Base-by-base conservation (phyloP, 2,329 filamentous ascomycete genomes). In the Fusarium sp. region DNA sequence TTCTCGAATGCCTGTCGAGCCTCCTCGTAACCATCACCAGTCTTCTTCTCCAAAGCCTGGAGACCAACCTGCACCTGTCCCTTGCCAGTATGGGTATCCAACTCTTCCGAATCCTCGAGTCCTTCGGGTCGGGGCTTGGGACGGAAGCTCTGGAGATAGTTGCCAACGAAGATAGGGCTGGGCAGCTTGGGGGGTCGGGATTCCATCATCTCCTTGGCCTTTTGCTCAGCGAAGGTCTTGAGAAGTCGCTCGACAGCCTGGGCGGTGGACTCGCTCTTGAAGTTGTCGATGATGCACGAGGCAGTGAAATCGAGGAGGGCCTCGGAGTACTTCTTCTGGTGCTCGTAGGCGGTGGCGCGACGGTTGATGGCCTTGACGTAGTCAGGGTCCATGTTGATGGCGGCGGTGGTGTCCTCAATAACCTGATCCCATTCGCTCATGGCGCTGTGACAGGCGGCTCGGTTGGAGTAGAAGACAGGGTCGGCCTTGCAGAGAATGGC, bases 81-180 rank as follows among this genome's bases (percentile, higher is more conserved):
- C 83, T 92, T 92, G 73, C 94, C 95, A 45, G 89, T 92, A 45
- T 91, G 89, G 72, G 94, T 89, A 41, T 88, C 81, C 48, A 97
- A 80, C 70, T 97, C 93, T n/a, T 85, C 89, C 9, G 89, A 86
- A 71, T 96, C 93, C 62, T 95, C 94, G 52, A 99, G 84, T 14
- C 93, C 95, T 65, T 85, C 88, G 6, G 96, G 95, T 3, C 93
- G 87, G 47, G 89, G 85, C 83, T 92, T 92, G 61, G 90, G 85
- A 63, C 96, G 92, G 91, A 99, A 99, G 83, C 95, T 98, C 83
- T 98, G 95, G 32, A 99, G 90, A 81, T 99, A 99, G 85, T 99
- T 99, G 77, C 94, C 93, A 71, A 99, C 94, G 74, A 98, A 99
- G 14, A 94, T 97, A 30, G 96, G 92, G 80, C 94, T 97, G 20